These are phyloP conservation scores for Fraxinus nigra DNA, from an alignment of 305 asterid genomes.

Conservation along the genomic window DNA sequence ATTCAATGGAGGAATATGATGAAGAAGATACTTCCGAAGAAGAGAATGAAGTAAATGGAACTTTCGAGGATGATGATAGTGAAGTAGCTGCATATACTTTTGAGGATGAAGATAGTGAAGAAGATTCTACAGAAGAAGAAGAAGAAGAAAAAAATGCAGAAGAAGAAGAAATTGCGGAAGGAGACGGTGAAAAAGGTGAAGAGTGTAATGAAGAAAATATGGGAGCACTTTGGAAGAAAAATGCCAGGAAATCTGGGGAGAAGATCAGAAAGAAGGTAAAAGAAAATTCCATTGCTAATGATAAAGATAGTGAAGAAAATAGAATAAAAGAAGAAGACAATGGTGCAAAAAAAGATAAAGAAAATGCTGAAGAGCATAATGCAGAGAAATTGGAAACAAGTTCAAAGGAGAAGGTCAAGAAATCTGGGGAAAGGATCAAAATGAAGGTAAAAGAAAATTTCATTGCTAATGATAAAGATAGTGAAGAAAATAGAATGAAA, in stretches of 20 bases:
- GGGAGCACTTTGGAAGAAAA: slow-evolving; percentile 1
- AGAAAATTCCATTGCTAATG: not conserved
- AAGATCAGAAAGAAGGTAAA: slow-evolving; percentile 4
- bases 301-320: slow-evolving; percentile 9
- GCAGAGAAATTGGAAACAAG: slow-evolving; percentile 27
- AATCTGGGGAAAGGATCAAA: slow-evolving; percentile 12
- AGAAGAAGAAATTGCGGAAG: slow-evolving; percentile 11
- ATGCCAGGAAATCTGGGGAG: slow-evolving; percentile 6
- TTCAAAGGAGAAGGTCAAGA: slow-evolving; percentile 31
- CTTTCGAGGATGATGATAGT: slow-evolving; percentile 22
- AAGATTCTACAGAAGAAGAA: slow-evolving; percentile 28
- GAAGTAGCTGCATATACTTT: slow-evolving; percentile 10
- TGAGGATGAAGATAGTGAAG: slow-evolving; percentile 26
- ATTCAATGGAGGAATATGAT: not conserved
- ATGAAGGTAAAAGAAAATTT: not conserved
- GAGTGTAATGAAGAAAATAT: slow-evolving; percentile 10
- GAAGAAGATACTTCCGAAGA: slow-evolving; percentile 29
- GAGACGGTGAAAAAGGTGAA: slow-evolving; percentile 1
- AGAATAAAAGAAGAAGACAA: slow-evolving; percentile 1
- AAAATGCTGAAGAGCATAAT: slow-evolving; percentile 26
- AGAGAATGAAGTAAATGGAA: slow-evolving; percentile 34
- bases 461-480: not conserved
- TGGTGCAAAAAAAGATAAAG: slow-evolving; percentile 11
- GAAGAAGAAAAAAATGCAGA: slow-evolving; percentile 26
- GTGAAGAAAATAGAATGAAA: not conserved